Percentiles rank a stretch among this genome's conserved stretches.
These are phyloP conservation scores for Ramichloridium luteum DNA, from an alignment of 2,329 filamentous ascomycete species.

Conservation along the genomic window DNA sequence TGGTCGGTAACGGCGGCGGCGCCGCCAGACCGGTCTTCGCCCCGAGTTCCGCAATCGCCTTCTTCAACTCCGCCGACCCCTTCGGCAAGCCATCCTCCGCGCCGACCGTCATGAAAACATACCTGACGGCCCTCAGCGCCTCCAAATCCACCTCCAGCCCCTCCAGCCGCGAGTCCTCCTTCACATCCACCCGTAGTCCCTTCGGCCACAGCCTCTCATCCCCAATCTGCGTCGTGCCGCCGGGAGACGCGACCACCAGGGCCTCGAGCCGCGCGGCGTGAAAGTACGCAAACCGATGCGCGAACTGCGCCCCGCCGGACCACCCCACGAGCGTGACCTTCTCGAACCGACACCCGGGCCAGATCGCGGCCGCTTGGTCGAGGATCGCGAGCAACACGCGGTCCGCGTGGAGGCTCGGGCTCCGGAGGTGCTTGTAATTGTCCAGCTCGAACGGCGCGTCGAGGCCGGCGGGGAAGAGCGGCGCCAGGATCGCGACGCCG, in stretches of 20 bases:
- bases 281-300: conserved; percentile 8
- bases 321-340: conserved; percentile 7
- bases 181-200: conserved; percentile 3
- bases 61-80: conserved; percentile 5
- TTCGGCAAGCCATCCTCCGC: conserved; percentile 4
- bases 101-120: conserved; percentile 6
- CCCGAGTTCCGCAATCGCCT: conserved; percentile 3
- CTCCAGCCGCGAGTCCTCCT: conserved; percentile 2
- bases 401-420: conserved; percentile 5
- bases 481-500: conserved; percentile 8
- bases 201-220: conserved; percentile 5
- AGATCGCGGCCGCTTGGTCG: conserved; percentile 7
- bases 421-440: conserved; percentile 7
- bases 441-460: conserved; percentile 7
- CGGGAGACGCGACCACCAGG: conserved; percentile 6
- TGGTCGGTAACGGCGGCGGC: conserved; percentile 2
- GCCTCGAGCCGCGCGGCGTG: conserved; percentile 7
- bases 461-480: conserved; percentile 8
- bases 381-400: conserved; percentile 6
- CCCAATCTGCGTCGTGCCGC: conserved; percentile 7
- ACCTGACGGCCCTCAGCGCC: conserved; percentile 2
- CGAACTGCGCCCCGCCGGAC: conserved; percentile 9
- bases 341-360: conserved; percentile 6
- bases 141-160: conserved; percentile 5
- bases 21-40: conserved; percentile 1